Percentiles rank a stretch among this genome's conserved stretches.
phyloP scores from a whole-genome alignment of 306 rosid species.

The Dalbergia oliveri region DNA sequence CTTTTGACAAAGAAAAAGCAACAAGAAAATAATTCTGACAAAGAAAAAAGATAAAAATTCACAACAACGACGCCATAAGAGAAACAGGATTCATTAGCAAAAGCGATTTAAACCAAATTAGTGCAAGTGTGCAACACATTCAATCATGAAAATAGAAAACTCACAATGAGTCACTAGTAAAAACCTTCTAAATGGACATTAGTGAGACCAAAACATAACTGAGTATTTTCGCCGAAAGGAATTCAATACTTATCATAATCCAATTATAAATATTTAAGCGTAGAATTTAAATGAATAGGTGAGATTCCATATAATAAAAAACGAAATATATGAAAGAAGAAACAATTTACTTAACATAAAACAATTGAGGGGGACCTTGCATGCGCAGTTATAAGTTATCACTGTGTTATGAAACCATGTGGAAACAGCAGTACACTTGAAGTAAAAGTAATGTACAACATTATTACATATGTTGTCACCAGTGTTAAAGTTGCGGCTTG shows the following conservation, averaged over 20 bases:
- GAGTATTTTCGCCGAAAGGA: neutral
- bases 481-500: neutral
- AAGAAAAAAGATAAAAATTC: neutral
- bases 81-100: neutral
- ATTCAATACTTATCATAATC: neutral
- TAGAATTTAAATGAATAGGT: neutral
- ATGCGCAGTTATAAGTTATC: constrained; percentile 32
- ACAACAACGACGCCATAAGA: no score
- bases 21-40: no score
- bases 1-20: no score
- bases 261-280: neutral
- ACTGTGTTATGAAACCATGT: constrained; percentile 9
- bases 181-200: neutral
- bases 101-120: neutral
- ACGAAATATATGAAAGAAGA: neutral
- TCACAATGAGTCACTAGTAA: neutral
- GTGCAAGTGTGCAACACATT: neutral
- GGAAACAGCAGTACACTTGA: constrained; percentile 29
- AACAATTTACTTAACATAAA: neutral
- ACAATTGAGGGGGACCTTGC: neutral
- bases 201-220: neutral
- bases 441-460: constrained; percentile 14
- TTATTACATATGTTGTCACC: neutral
- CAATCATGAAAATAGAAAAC: neutral
- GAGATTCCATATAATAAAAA: neutral